phyloP scores from a whole-genome alignment of 1,139 yeast species.

The Pneumocystis sp. region DNA sequence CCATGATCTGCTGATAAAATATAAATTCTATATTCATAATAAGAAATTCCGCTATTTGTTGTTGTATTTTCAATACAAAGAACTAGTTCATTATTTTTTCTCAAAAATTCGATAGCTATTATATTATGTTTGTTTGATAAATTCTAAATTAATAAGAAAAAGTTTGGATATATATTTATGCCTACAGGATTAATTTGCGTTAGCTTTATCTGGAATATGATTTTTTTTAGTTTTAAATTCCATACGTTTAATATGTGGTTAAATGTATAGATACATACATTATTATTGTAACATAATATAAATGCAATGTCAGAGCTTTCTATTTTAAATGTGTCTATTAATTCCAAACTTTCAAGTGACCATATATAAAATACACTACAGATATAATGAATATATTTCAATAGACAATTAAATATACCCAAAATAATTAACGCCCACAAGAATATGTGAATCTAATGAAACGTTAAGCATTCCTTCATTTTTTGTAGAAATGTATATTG shows the following conservation, averaged over 20 bases:
- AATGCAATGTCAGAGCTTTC: background rate
- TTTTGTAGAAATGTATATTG: background rate
- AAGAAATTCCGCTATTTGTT: background rate
- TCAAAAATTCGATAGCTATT: background rate
- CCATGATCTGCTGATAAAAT: background rate
- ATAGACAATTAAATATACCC: background rate
- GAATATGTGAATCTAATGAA: background rate
- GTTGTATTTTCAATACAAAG: background rate
- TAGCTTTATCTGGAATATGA: background rate
- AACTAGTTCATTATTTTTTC: background rate
- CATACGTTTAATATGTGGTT: background rate
- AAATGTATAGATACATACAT: background rate
- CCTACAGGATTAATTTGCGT: background rate
- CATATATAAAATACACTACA: background rate
- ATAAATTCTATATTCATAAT: background rate
- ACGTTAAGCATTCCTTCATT: background rate
- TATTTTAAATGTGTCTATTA: background rate
- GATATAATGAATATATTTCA: background rate
- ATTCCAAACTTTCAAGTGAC: background rate
- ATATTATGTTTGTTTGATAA: background rate
- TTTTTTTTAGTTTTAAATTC: background rate
- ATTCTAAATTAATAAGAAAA: background rate
- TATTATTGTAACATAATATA: background rate
- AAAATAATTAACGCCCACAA: background rate
- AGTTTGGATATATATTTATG: background rate